Conservation (phyloP, 768 basidiomycete genomes). For the Leccinum boreale region DNA sequence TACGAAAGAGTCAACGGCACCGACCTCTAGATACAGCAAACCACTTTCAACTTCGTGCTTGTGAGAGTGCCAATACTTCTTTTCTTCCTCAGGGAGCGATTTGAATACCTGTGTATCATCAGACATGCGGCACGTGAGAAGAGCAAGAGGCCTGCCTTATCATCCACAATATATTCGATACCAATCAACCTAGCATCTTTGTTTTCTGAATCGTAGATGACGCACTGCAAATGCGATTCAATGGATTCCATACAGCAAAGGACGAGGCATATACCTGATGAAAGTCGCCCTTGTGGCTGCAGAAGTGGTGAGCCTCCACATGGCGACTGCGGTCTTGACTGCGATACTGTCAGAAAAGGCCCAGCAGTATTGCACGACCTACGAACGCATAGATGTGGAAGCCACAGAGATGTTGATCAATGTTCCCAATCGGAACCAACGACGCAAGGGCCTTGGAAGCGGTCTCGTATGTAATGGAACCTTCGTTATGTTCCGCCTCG, state of each 20-base stretch:
- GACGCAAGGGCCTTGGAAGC: constrained; percentile 29
- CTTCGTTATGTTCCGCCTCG: constrained; percentile 24
- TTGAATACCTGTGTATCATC: constrained; percentile 31
- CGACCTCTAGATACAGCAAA: constrained; percentile 30
- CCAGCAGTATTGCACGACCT: neutral
- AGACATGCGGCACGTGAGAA: neutral
- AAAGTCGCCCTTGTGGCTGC: constrained; percentile 38
- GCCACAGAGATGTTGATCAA: constrained; percentile 31
- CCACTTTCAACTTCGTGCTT: constrained; percentile 44
- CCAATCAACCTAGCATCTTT: constrained; percentile 48
- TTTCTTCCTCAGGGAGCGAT: constrained; percentile 42
- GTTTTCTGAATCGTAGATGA: constrained; percentile 41
- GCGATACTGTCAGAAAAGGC: neutral
- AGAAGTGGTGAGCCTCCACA: constrained; percentile 45
- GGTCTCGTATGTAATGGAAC: constrained; percentile 21
- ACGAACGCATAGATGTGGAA: constrained; percentile 34
- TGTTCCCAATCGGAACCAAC: constrained; percentile 35
- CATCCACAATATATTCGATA: constrained; percentile 50
- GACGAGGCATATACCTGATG: constrained; percentile 31
- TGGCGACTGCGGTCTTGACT: constrained; percentile 33
- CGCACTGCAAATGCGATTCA: constrained; percentile 36
- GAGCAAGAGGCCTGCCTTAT: constrained; percentile 21
- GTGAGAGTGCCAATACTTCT: constrained; percentile 54
- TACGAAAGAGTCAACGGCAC: neutral
- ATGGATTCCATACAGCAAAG: constrained; percentile 15